Evolutionary conservation across 208 protist genomes (phyloP).

Genomic region (Leishmania major): DNA sequence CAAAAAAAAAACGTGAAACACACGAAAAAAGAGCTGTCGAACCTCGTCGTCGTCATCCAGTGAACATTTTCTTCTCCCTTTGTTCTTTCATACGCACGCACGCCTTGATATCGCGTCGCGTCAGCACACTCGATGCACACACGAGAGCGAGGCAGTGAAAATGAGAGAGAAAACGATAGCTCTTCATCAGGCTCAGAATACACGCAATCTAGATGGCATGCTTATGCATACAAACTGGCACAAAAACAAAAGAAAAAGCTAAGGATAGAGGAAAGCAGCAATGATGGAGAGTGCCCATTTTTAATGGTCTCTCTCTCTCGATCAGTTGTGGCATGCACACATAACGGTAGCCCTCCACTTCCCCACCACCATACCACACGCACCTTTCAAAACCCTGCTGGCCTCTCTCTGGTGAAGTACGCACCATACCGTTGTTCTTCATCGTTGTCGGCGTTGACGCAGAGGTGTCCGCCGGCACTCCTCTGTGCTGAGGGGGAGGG

Average conservation of each 20-base stretch:
- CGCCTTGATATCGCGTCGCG: background rate
- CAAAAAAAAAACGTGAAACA: background rate
- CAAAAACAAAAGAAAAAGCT: background rate
- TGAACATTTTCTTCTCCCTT: background rate
- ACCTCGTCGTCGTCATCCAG: background rate
- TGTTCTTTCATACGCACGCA: background rate
- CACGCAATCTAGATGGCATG: no score
- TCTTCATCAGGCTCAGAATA: background rate
- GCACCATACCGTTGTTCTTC: background rate
- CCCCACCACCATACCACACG: background rate
- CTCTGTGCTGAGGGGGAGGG: background rate
- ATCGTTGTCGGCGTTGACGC: background rate
- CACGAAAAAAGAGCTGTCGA: background rate
- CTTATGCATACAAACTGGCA: background rate
- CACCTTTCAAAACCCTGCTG: background rate
- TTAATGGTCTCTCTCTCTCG: background rate
- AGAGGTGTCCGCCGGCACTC: background rate
- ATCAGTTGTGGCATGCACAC: background rate
- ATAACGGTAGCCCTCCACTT: background rate
- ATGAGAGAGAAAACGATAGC: background rate
- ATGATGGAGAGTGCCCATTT: background rate
- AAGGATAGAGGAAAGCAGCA: background rate
- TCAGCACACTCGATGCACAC: background rate
- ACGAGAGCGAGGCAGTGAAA: background rate
- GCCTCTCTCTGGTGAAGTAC: background rate